Evolutionary conservation across 2,329 filamentous ascomycete genomes (phyloP).

Genomic region (Pezicula neosporulosa): DNA sequence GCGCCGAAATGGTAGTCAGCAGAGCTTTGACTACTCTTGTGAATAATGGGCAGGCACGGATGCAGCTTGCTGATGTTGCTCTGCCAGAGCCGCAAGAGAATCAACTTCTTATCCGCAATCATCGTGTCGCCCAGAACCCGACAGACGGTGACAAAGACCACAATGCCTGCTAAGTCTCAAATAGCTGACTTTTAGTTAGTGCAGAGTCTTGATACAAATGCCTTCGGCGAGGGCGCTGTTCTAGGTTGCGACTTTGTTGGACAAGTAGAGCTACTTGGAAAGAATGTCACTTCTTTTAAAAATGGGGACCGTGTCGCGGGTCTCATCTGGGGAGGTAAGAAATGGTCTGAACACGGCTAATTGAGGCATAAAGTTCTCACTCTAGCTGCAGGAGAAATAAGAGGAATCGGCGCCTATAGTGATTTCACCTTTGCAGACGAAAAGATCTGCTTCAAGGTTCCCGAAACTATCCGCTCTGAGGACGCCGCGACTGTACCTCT

Average conservation of each 20-base stretch:
- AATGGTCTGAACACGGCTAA: too few relatives aligned
- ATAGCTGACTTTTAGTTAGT: slow-evolving; percentile 15
- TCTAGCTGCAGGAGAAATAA: slow-evolving; percentile 22
- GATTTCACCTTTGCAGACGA: slow-evolving; percentile 38
- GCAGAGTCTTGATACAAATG: slow-evolving; percentile 30
- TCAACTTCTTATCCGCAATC: not conserved
- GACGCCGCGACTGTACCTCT: slow-evolving; percentile 37
- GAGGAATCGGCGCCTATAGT: slow-evolving; percentile 34
- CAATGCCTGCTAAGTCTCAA: not conserved
- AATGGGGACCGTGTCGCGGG: slow-evolving; percentile 26
- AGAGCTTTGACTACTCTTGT: not conserved
- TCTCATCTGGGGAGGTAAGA: slow-evolving; percentile 29
- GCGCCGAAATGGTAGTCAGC: not conserved
- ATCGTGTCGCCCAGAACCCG: not conserved
- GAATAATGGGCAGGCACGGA: not conserved
- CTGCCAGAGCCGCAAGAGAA: not conserved
- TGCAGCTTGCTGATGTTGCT: not conserved
- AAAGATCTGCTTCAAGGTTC: slow-evolving; percentile 36
- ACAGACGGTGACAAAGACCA: not conserved
- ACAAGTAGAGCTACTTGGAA: slow-evolving; percentile 30
- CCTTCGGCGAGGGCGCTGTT: slow-evolving; percentile 34
- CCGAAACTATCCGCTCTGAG: slow-evolving; percentile 22
- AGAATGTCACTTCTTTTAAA: slow-evolving; percentile 21
- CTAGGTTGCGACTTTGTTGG: slow-evolving; percentile 36
- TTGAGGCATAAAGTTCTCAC: too few relatives aligned